These are phyloP conservation scores for Penicillium paradoxum DNA, from an alignment of 495 filamentous ascomycete species.

Conservation along the genomic window DNA sequence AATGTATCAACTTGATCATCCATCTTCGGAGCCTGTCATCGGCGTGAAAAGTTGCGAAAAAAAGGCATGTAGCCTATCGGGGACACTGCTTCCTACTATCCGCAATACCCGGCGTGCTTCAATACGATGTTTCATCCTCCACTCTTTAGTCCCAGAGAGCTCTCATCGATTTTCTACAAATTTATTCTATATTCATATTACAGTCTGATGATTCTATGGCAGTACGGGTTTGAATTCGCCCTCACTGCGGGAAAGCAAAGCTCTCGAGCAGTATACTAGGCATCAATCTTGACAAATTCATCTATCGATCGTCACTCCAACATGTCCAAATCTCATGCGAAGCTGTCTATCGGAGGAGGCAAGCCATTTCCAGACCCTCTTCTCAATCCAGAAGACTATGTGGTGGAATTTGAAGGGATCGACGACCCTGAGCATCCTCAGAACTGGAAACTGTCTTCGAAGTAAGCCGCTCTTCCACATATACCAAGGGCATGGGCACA, in stretches of 20 bases:
- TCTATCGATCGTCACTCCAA: background rate
- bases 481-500: no score
- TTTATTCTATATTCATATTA: no score
- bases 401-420: constrained; percentile 46
- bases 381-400: constrained; percentile 36
- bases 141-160: background rate
- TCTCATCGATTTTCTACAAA: no score
- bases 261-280: no score
- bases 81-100: background rate
- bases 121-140: background rate
- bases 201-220: no score
- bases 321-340: constrained; percentile 5
- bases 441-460: constrained; percentile 42
- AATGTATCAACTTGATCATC: no score
- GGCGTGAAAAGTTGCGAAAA: background rate
- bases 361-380: constrained; percentile 41
- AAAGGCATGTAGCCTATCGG: background rate
- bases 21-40: no score
- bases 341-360: constrained; percentile 24
- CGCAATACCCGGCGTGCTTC: background rate
- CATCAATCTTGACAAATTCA: background rate
- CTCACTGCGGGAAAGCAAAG: background rate
- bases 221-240: no score
- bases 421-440: constrained; percentile 49
- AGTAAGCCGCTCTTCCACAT: constrained; percentile 23